These are phyloP conservation scores for Hansenula sp. DNA, from an alignment of 1,139 yeast genomes.

Conservation along the genomic window DNA sequence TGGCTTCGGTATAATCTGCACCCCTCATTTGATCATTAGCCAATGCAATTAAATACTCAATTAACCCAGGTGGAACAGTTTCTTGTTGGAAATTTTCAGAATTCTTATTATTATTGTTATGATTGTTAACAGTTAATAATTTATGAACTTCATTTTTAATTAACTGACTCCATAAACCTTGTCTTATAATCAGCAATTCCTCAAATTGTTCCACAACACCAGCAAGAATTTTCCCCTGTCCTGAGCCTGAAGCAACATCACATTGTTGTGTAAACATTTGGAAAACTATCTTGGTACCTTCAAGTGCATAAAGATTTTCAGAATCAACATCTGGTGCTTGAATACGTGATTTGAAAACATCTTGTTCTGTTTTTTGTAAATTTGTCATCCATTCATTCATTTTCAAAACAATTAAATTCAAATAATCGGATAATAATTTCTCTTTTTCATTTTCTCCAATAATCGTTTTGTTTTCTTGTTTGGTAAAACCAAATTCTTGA, in stretches of 20 bases:
- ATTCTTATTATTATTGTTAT: slow-evolving; percentile 36
- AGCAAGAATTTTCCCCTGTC: slow-evolving; percentile 74
- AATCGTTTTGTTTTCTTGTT: slow-evolving; percentile 42
- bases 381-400: slow-evolving; percentile 81
- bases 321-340: slow-evolving; percentile 74
- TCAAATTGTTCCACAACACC: slow-evolving; percentile 84
- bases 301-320: slow-evolving; percentile 57
- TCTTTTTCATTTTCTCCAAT: slow-evolving; percentile 71
- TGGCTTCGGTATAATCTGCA: slow-evolving; percentile 75
- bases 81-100: slow-evolving; percentile 40
- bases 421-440: slow-evolving; percentile 64
- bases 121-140: slow-evolving; percentile 36
- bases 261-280: slow-evolving; percentile 86
- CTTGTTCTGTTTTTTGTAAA: slow-evolving; percentile 60
- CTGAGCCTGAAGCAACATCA: slow-evolving; percentile 88
- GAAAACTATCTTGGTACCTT: slow-evolving; percentile 71
- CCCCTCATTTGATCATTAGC: slow-evolving; percentile 88
- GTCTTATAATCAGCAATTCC: slow-evolving; percentile 55
- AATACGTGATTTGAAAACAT: slow-evolving; percentile 55
- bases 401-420: slow-evolving; percentile 62
- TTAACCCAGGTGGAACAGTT: slow-evolving; percentile 71
- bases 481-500: slow-evolving; percentile 40
- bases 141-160: slow-evolving; percentile 59
- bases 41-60: slow-evolving; percentile 78
- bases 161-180: slow-evolving; percentile 52